Evolutionary conservation across 2,329 filamentous ascomycete genomes (phyloP).

Genomic region (Curvularia sp.): DNA sequence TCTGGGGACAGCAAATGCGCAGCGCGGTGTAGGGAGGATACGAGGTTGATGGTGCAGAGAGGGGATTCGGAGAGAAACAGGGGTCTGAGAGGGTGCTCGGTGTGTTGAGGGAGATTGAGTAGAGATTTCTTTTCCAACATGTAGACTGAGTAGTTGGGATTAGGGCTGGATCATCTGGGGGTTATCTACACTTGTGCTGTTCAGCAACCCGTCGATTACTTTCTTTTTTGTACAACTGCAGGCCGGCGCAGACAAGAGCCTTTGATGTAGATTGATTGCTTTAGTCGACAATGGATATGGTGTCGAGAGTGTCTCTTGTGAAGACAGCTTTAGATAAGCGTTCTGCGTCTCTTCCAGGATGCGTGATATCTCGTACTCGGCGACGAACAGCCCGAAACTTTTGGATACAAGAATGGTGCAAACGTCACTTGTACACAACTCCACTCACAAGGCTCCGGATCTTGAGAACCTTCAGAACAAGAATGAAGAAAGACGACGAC

Average conservation of each 20-base stretch:
- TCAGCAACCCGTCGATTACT: not conserved
- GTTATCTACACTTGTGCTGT: not conserved
- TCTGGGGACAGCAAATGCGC: no score
- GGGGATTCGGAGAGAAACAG: not conserved
- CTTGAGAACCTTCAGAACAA: not conserved
- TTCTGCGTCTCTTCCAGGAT: not conserved
- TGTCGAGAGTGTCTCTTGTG: not conserved
- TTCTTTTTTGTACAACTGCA: not conserved
- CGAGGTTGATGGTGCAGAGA: not conserved
- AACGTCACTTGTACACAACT: not conserved
- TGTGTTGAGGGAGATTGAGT: not conserved
- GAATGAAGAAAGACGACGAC: not conserved
- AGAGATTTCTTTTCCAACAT: not conserved
- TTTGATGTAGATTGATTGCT: not conserved
- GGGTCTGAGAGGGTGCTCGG: not conserved
- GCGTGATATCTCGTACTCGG: not conserved
- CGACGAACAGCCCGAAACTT: not conserved
- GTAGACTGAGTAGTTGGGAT: not conserved
- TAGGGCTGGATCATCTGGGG: not conserved
- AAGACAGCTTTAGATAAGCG: not conserved
- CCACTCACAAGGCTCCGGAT: not conserved
- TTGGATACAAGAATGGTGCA: not conserved
- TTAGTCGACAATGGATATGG: not conserved
- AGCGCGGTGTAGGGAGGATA: not conserved
- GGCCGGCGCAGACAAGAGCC: not conserved